phyloP scores from a whole-genome alignment of 768 basidiomycete species.

The Hygrophoropsis aurantiaca region DNA sequence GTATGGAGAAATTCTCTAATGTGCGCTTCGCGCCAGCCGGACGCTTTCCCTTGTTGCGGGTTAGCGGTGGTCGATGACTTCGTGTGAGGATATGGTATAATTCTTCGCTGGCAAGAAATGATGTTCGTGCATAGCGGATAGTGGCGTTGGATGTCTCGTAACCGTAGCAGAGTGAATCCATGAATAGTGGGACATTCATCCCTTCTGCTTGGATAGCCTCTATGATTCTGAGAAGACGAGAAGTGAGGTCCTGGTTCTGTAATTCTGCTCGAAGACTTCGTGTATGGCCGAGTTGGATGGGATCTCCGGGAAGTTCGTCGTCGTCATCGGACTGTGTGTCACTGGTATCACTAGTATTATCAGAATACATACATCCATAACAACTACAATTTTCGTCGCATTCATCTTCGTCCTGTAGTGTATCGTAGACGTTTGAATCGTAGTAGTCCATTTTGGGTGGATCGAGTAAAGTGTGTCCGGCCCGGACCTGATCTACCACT shows the following conservation, averaged over 20 bases:
- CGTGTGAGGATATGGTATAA: slow-evolving; percentile 18
- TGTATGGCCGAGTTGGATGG: neutral
- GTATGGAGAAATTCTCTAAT: slow-evolving; percentile 20
- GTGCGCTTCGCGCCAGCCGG: slow-evolving; percentile 12
- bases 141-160: neutral
- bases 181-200: slow-evolving; percentile 1
- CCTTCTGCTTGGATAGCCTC: neutral
- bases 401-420: neutral
- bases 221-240: slow-evolving; percentile 1
- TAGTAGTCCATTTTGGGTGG: neutral
- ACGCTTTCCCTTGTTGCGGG: slow-evolving; percentile 7
- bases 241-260: slow-evolving; percentile 8
- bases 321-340: neutral
- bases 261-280: slow-evolving; percentile 6
- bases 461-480: neutral
- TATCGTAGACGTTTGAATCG: neutral
- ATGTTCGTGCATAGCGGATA: slow-evolving; percentile 11
- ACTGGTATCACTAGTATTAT: neutral
- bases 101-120: slow-evolving; percentile 15
- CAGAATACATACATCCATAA: neutral
- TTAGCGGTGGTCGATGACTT: slow-evolving; percentile 26
- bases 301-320: neutral
- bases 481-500: slow-evolving; percentile 4
- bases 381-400: neutral
- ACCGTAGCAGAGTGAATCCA: slow-evolving; percentile 7